Percentiles rank a stretch among this genome's conserved stretches.
Conservation (phyloP, 1,139 yeast species). For the Debaryomycetaceae sp. region DNA sequence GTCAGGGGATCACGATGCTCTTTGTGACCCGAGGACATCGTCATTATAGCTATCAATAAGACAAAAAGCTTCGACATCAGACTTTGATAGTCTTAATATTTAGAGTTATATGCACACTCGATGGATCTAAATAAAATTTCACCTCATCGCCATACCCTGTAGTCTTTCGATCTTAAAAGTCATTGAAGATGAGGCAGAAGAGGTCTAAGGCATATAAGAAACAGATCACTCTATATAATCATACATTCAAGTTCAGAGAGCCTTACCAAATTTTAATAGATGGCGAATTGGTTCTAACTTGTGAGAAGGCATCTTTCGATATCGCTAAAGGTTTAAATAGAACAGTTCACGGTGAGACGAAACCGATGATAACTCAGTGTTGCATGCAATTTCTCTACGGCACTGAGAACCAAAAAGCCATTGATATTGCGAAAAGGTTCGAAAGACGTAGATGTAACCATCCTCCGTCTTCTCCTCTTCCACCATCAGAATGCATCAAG, state of each 20-base stretch:
- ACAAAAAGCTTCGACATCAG: not conserved
- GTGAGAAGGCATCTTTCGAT: constrained; percentile 67
- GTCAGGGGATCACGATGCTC: constrained; percentile 35
- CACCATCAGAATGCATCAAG: constrained; percentile 74
- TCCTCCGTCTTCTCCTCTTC: constrained; percentile 56
- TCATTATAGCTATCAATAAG: too few species aligned
- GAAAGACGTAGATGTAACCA: constrained; percentile 72
- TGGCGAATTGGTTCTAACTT: constrained; percentile 66
- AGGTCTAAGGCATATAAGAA: constrained; percentile 92
- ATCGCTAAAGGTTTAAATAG: constrained; percentile 72
- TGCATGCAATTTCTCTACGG: constrained; percentile 83
- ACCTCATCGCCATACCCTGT: constrained; percentile 2
- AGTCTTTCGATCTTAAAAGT: too few species aligned
- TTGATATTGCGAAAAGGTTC: constrained; percentile 72
- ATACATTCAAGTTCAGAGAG: constrained; percentile 87
- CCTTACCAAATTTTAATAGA: constrained; percentile 91
- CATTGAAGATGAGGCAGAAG: constrained; percentile 76
- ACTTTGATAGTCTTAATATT: not conserved
- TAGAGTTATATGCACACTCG: not conserved
- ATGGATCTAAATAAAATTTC: not conserved
- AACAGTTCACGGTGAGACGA: constrained; percentile 81
- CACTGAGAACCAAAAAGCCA: constrained; percentile 68
- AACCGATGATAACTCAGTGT: constrained; percentile 96
- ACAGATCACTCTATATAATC: constrained; percentile 80
- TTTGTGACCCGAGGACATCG: too few species aligned